A percentile compares a stretch with the other conserved stretches of the same genome.
These are phyloP conservation scores for Lasiosphaeriaceae sp. DNA, from an alignment of 495 filamentous ascomycete genomes.

Conservation along the genomic window DNA sequence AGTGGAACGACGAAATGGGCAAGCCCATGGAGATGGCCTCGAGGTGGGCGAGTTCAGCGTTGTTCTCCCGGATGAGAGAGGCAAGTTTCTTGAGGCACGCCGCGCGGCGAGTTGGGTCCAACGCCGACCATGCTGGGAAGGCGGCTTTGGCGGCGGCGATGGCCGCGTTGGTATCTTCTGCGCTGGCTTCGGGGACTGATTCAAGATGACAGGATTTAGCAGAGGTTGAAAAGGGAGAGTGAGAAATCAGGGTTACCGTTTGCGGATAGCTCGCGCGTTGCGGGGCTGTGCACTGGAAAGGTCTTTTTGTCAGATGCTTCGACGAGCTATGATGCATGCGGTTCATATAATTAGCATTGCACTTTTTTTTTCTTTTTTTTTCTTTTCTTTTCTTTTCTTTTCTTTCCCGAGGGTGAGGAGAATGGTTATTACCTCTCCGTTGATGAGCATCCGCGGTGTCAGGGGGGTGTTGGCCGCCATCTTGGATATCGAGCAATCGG, in stretches of 20 bases:
- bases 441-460: constrained; percentile 32
- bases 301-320: constrained; percentile 33
- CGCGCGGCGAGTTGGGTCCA: constrained; percentile 41
- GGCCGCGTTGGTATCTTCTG: constrained; percentile 52
- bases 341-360: neutral
- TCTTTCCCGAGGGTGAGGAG: too few relatives aligned
- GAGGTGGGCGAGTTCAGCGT: constrained; percentile 49
- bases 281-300: constrained; percentile 32
- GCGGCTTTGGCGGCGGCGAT: constrained; percentile 57
- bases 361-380: too few relatives aligned
- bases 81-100: constrained; percentile 51
- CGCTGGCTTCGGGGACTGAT: constrained; percentile 29
- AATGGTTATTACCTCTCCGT: constrained; percentile 40
- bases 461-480: neutral
- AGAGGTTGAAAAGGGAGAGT: too few relatives aligned
- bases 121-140: constrained; percentile 53
- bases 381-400: too few relatives aligned
- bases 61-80: constrained; percentile 41
- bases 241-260: constrained; percentile 7
- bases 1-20: constrained; percentile 37
- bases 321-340: constrained; percentile 27
- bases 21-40: constrained; percentile 52
- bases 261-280: constrained; percentile 25
- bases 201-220: neutral
- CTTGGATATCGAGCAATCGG: neutral